Evolutionary conservation across 371 early-diverging fungal species (phyloP).

Genomic region (Mortierella sp.): DNA sequence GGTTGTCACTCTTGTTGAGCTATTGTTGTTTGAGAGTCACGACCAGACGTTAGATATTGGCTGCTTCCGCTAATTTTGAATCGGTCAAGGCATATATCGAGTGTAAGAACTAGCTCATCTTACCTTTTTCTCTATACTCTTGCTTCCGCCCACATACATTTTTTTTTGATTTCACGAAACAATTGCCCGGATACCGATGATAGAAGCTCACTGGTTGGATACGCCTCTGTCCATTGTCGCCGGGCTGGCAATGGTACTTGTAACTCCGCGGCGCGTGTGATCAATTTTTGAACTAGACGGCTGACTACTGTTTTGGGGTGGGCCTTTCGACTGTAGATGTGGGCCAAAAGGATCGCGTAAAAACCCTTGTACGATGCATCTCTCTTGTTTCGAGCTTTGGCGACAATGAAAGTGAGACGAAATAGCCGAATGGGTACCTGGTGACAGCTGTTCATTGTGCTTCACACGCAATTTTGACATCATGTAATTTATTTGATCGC

Average conservation of each 20-base stretch:
- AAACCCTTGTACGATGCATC: too few species aligned
- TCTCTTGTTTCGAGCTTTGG: too few species aligned
- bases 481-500: too few species aligned
- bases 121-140: conserved; percentile 11
- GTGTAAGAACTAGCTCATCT: conserved; percentile 1
- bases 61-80: conserved; percentile 7
- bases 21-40: conserved; percentile 6
- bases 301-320: conserved; percentile 2
- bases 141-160: conserved; percentile 8
- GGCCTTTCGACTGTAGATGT: conserved; percentile 13
- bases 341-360: conserved; percentile 2
- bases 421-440: too few species aligned
- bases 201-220: conserved; percentile 2
- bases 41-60: neutral
- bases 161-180: neutral
- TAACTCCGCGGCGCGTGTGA: conserved; percentile 7
- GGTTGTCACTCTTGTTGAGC: conserved; percentile 8
- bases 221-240: neutral
- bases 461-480: neutral
- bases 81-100: neutral
- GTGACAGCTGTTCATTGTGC: too few species aligned
- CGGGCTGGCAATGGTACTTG: neutral
- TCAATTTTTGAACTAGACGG: neutral
- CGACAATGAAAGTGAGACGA: too few species aligned
- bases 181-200: conserved; percentile 5